Evolutionary conservation across 805 yeast species (phyloP).

Genomic region (Candida succiphila): DNA sequence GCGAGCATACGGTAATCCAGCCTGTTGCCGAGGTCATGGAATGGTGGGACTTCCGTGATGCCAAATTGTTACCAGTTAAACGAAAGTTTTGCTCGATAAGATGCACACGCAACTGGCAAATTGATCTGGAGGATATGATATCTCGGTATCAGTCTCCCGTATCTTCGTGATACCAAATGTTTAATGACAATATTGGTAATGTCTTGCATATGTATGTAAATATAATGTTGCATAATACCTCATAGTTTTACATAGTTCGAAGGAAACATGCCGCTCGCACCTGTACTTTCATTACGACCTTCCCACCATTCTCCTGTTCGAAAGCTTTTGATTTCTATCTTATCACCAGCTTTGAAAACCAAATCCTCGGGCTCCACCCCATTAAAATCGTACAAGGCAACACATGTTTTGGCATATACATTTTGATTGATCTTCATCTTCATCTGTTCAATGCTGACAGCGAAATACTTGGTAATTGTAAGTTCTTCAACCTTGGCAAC

Average conservation of each 20-base stretch:
- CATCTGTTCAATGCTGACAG: constrained; percentile 7
- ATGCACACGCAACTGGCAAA: background rate
- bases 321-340: constrained; percentile 27
- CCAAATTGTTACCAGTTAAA: constrained; percentile 40
- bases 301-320: constrained; percentile 40
- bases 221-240: no score
- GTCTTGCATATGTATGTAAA: background rate
- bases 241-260: constrained; percentile 33
- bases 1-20: constrained; percentile 38
- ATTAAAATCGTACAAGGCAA: constrained; percentile 29
- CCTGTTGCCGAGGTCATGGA: constrained; percentile 50
- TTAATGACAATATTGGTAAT: background rate
- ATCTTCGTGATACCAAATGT: background rate
- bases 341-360: constrained; percentile 31
- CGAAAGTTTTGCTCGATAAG: constrained; percentile 35
- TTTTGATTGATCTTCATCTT: constrained; percentile 1
- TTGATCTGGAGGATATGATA: background rate
- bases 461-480: constrained; percentile 8
- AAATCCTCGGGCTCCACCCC: constrained; percentile 32
- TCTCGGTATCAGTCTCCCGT: no score
- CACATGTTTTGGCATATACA: constrained; percentile 14
- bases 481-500: constrained; percentile 4
- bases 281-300: constrained; percentile 28
- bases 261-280: constrained; percentile 34
- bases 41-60: constrained; percentile 57